Percentiles rank a stretch among this genome's conserved stretches.
Evolutionary conservation across 441 rosid species (phyloP).

Genomic region (Arabidopsis hybrid): DNA sequence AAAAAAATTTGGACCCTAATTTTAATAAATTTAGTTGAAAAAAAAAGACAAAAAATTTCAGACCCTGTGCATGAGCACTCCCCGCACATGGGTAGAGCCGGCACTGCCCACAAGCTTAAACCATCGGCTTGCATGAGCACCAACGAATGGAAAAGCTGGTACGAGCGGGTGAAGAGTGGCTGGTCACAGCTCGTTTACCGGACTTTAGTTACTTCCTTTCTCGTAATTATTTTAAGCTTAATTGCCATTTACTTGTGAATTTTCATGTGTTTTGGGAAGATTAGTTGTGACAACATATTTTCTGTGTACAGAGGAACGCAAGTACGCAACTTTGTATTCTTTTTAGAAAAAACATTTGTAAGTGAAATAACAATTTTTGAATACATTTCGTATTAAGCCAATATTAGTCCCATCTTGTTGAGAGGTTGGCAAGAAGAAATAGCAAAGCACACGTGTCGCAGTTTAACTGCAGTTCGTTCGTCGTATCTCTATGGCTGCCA

Average conservation of each 20-base stretch:
- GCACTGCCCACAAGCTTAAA: conserved; percentile 13
- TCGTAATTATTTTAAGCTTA: background rate
- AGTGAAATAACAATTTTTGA: background rate
- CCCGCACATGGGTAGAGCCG: too few relatives aligned
- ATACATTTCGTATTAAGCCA: background rate
- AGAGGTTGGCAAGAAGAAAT: background rate
- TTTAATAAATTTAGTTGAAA: too few relatives aligned
- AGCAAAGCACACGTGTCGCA: conserved; percentile 21
- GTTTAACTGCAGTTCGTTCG: background rate
- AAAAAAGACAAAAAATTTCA: too few relatives aligned
- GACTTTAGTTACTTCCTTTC: background rate
- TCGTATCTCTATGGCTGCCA: conserved; percentile 24
- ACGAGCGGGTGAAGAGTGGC: background rate
- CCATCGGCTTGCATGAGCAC: background rate
- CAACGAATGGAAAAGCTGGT: background rate
- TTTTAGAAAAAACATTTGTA: background rate
- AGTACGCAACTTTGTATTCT: too few relatives aligned
- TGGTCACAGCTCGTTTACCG: background rate
- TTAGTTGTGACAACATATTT: background rate
- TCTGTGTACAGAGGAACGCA: background rate
- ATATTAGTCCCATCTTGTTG: conserved; percentile 5
- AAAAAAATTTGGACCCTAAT: too few relatives aligned
- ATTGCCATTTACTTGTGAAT: background rate
- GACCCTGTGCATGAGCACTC: too few relatives aligned
- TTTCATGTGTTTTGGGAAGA: too few relatives aligned